A percentile compares a stretch with the other conserved stretches of the same genome.
Evolutionary conservation across 768 basidiomycete species (phyloP).

Genomic region (Exidia glandulosa): DNA sequence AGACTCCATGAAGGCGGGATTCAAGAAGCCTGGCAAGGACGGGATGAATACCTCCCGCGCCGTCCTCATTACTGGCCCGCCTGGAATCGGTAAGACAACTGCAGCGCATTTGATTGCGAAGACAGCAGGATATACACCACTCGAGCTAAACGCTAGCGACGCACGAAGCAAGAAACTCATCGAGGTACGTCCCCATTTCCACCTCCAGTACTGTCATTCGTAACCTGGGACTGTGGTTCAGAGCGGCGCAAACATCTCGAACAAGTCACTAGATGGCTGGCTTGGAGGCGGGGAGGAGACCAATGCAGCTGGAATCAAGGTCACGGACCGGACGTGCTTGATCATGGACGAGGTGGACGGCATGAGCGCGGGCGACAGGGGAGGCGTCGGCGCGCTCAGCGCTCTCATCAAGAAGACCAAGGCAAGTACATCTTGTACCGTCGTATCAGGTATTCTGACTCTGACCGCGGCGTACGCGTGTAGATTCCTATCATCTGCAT

Average conservation of each 20-base stretch:
- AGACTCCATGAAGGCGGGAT: constrained; percentile 54
- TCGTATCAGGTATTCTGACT: not conserved
- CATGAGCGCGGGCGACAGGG: constrained; percentile 96
- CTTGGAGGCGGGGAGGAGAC: constrained; percentile 49
- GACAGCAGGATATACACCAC: constrained; percentile 80
- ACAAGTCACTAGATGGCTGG: constrained; percentile 81
- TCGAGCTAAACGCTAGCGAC: constrained; percentile 96
- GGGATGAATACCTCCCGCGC: constrained; percentile 81
- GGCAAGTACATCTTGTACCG: constrained; percentile 27
- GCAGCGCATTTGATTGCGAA: constrained; percentile 89
- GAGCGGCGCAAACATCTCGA: constrained; percentile 85
- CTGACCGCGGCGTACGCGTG: not conserved
- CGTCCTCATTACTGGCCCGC: constrained; percentile 83
- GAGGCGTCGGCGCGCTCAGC: constrained; percentile 90
- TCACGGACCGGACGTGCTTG: constrained; percentile 73
- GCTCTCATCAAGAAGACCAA: constrained; percentile 87
- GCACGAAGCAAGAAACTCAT: constrained; percentile 92
- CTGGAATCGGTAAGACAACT: constrained; percentile 97
- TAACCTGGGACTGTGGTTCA: constrained; percentile 17
- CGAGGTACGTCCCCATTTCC: constrained; percentile 42
- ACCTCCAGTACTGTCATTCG: not conserved
- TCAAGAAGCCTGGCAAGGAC: constrained; percentile 91
- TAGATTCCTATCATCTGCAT: constrained; percentile 97
- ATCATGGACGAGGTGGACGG: constrained; percentile 99
- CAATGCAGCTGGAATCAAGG: constrained; percentile 57